These are phyloP conservation scores for Irpex sp. DNA, from an alignment of 1,284 basidiomycete genomes.

Conservation along the genomic window DNA sequence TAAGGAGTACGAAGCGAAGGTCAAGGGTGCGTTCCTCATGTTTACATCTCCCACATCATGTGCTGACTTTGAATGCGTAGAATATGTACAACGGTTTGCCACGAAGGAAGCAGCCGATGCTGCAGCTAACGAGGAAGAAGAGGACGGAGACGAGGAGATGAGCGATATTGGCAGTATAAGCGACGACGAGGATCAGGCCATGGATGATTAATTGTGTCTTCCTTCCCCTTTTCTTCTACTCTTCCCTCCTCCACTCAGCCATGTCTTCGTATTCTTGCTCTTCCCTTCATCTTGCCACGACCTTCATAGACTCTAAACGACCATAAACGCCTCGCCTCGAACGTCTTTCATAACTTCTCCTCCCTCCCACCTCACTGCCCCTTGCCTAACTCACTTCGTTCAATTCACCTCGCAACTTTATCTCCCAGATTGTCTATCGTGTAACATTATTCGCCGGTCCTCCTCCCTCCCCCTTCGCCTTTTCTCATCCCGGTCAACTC, in stretches of 20 bases:
- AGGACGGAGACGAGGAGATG: conserved; percentile 84
- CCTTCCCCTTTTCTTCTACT: neutral
- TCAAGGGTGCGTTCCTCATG: conserved; percentile 62
- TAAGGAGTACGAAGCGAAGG: conserved; percentile 90
- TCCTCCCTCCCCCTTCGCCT: neutral
- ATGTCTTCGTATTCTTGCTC: neutral
- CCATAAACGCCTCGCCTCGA: neutral
- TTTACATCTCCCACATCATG: neutral
- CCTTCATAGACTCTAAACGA: neutral
- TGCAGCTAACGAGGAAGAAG: conserved; percentile 52
- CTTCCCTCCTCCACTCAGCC: neutral
- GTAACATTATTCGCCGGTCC: neutral
- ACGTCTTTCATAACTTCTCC: neutral
- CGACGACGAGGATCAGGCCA: conserved; percentile 58
- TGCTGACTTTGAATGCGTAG: conserved; percentile 34
- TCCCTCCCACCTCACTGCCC: too few relatives aligned
- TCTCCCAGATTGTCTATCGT: neutral
- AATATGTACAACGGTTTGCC: conserved; percentile 84
- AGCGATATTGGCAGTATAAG: conserved; percentile 89
- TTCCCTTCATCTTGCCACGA: neutral
- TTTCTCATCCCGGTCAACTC: neutral
- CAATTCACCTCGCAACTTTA: neutral
- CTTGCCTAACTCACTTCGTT: too few relatives aligned
- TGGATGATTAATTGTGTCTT: conserved; percentile 10
- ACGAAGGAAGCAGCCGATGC: conserved; percentile 79